phyloP scores from a whole-genome alignment of 129 eudicot genomes.

The sunflower (Helianthus annuus) region HanXRQr2.0-SUNRISE NC_035444.2:51061537-51062036 shows the following conservation, averaged over 20 bases:
- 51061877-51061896: conserved; percentile 31
- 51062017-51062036: conserved; percentile 22
- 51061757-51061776: conserved; percentile 25
- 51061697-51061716: conserved; percentile 4
- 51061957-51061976: conserved; percentile 31
- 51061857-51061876: conserved; percentile 37
- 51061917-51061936: conserved; percentile 22
- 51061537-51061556: conserved; percentile 14
- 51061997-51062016: conserved; percentile 7
- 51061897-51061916: conserved; percentile 3
- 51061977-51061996: background rate
- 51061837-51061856: conserved; percentile 15
- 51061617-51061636: conserved; percentile 31
- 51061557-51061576: conserved; percentile 31
- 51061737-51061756: conserved; percentile 37
- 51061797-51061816: conserved; percentile 35
- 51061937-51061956: conserved; percentile 15
- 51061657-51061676: conserved; percentile 20
- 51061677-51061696: conserved; percentile 22
- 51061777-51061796: conserved; percentile 28
- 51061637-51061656: conserved; percentile 25
- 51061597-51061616: conserved; percentile 33
- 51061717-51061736: conserved; percentile 17
- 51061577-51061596: conserved; percentile 28
- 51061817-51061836: conserved; percentile 22